Evolutionary conservation across 768 basidiomycete genomes (phyloP).

Genomic region (Auricularia cornea): DNA sequence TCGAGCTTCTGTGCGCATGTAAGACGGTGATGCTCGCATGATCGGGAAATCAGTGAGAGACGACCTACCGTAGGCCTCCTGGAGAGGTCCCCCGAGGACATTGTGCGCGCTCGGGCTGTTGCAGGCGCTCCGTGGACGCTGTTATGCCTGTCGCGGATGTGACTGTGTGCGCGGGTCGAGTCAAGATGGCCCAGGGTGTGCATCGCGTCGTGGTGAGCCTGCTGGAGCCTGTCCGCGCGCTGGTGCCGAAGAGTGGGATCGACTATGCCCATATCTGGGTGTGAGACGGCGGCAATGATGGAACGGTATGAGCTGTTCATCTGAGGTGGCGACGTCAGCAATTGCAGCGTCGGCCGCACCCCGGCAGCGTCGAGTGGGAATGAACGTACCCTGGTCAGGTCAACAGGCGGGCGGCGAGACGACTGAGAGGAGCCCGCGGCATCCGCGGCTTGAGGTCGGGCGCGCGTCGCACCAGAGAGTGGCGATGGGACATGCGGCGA

Average conservation of each 20-base stretch:
- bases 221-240: not conserved
- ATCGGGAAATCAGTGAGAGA: not conserved
- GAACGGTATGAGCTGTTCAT: not conserved
- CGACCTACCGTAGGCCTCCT: not conserved
- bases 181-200: not conserved
- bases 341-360: not conserved
- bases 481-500: not conserved
- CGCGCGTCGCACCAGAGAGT: not conserved
- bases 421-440: not conserved
- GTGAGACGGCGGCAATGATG: not conserved
- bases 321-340: not conserved
- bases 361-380: not conserved
- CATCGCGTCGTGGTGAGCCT: not conserved
- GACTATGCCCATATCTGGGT: not conserved
- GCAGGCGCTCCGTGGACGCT: not conserved
- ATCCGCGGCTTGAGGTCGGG: not conserved
- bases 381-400: not conserved
- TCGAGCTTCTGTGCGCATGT: conserved; percentile 1
- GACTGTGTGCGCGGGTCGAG: not conserved
- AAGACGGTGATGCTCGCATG: not conserved
- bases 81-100: not conserved
- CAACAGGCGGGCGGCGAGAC: not conserved
- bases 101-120: not conserved
- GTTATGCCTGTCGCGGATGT: not conserved
- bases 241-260: not conserved